Base-by-base conservation (phyloP, 768 basidiomycete genomes). In the Flagelloscypha sp. region DNA sequence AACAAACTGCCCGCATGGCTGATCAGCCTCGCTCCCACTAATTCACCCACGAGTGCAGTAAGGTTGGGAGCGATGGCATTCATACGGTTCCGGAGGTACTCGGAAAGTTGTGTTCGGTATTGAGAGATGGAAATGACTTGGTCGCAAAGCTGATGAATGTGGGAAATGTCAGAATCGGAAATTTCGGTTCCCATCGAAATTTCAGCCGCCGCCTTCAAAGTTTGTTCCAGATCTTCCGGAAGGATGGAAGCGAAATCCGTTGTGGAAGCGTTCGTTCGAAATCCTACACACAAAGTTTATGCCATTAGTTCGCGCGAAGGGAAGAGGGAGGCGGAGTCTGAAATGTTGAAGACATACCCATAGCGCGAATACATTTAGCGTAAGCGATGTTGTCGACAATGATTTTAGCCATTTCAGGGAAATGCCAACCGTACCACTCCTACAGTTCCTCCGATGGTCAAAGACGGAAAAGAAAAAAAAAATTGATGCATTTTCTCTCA, bases 401-500 rank as follows among this genome's bases (percentile, higher is more conserved):
- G 56, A 99, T 98, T 67, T 97, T 98, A 40, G 83, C 85, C 84
- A 99, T 87, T 62, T 99, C 95, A 4, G 95, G 95, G 74, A 99
- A 99, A 66, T 99, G 95, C 95, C 95, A 99, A 24, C 95, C 95
- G 50, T 99, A 99, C 95, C 95, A 99, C 75, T 99, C 95, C 94
- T 95, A 48, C 4, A 30, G 11, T n/a, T n/a, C n/a, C n/a, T n/a
- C n/a, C n/a, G n/a, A n/a, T n/a, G n/a, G n/a, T n/a, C n/a, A n/a
- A n/a, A n/a, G n/a, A n/a, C 7, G 16, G 12, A 12, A 17, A 15
- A 9, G 3, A 12, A 33, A 11, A 18, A 32, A 9, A 16, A 31
- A 24, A 34, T 27, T 28, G 33, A 30, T 24, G 11, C 12, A 21
- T 24, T 16, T n/a, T 21, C 29, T 38, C 70, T 22, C 39, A 93